Base-by-base conservation (phyloP, 805 yeast genomes). In the Candida schatavii region DNA sequence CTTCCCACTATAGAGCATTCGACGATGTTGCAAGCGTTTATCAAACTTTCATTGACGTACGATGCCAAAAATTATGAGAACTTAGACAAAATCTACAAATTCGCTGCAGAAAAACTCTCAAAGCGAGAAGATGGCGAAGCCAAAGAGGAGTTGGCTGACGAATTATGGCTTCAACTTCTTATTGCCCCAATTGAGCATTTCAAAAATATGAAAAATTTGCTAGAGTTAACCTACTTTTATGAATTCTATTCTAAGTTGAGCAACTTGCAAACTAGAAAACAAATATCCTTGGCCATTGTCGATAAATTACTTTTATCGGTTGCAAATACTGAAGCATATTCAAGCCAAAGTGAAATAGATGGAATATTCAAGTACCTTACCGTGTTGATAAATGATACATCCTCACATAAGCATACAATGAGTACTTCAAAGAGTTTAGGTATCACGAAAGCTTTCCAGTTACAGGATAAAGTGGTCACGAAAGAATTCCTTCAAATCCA, bases 1-100 rank as follows among this genome's bases (percentile, higher is more conserved):
- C 61, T 88, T n/a, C 68, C 88, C 0, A 55, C 76, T n/a, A 80
- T 75, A 22, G 91, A 86, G 45, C 77, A 78, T 42, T 74, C 85
- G 6, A 70, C 75, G 1, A 68, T 89, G 17, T 65, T 88, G 35
- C 83, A 81, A 44, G 77, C 84, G n/a, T 70, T 87, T 25, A 71
- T 84, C 39, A 76, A 75, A 46, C 61, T 90, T 35, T 74, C 88
- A 0, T 67, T 88, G 31, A 69, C 74, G 3, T 86, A 81, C 64
- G 85, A 85, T 55, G 85, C 88, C 5, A 66, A 74, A 0, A 77
- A 81, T 43, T 70, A 70, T 46, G 74, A 69, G 4, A 79, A 85
- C 57, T 67, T 89, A 42, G 81, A 86, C 55, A 61, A 64, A 26
- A 69, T 89, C 20, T 83, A 77, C 59, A 62, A 75, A 43, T 82